A percentile compares a stretch with the other conserved stretches of the same genome.
These are phyloP conservation scores for Phytophthora foliorum DNA, from an alignment of 352 stramenopile genomes.

Conservation along the genomic window DNA sequence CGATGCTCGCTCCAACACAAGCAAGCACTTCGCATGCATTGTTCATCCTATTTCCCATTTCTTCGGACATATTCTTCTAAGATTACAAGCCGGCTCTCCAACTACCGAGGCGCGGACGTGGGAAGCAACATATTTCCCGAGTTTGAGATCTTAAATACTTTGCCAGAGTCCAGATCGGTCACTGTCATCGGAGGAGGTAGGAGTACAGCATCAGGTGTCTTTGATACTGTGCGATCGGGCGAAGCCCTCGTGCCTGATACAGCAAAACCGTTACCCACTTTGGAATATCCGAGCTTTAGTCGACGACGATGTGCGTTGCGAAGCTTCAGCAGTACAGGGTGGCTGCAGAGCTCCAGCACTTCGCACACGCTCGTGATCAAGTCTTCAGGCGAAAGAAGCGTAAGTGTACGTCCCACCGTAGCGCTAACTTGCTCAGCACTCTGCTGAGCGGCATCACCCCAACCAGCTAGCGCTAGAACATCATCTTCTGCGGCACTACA, in stretches of 20 bases:
- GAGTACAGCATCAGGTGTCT: constrained; percentile 2
- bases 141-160: constrained; percentile 74
- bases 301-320: constrained; percentile 78
- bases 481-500: constrained; percentile 71
- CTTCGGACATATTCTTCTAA: background rate
- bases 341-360: constrained; percentile 80
- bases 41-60: background rate
- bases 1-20: no score
- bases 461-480: constrained; percentile 50
- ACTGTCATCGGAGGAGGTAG: constrained; percentile 59
- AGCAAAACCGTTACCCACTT: constrained; percentile 37
- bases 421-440: constrained; percentile 75
- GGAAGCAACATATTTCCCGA: constrained; percentile 71
- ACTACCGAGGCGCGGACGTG: constrained; percentile 19
- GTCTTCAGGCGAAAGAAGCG: constrained; percentile 62
- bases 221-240: constrained; percentile 4
- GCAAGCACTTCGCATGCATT: background rate
- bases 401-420: constrained; percentile 65
- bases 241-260: constrained; percentile 6
- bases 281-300: constrained; percentile 60
- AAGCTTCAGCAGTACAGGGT: constrained; percentile 81
- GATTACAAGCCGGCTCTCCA: background rate
- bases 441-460: constrained; percentile 29
- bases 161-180: constrained; percentile 75
- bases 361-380: constrained; percentile 82